Conservation (phyloP, 2,329 filamentous ascomycete species). For the Xylaria sp. region DNA sequence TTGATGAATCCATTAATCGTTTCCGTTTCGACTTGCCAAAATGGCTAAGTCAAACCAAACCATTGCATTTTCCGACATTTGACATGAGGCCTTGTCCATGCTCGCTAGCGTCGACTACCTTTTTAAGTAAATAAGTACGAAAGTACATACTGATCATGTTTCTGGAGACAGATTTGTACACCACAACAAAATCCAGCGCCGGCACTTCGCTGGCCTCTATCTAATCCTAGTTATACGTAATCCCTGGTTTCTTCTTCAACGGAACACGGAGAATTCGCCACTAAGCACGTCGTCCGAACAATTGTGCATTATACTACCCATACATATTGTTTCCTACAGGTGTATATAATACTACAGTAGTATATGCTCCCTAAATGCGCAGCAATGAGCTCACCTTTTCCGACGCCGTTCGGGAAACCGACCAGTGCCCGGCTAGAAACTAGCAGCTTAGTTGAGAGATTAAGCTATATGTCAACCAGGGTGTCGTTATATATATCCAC, state of each 20-base stretch:
- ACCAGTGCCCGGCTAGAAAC: background rate
- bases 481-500: background rate
- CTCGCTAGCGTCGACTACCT: background rate
- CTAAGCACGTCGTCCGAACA: background rate
- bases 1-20: background rate
- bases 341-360: no score
- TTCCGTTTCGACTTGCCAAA: background rate
- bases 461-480: background rate
- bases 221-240: background rate
- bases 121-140: no score
- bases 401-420: background rate
- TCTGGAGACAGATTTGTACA: background rate
- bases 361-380: background rate
- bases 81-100: no score
- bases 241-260: no score
- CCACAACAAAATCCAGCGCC: background rate
- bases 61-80: constrained; percentile 6
- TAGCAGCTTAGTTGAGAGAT: background rate
- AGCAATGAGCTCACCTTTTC: background rate
- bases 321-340: no score
- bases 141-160: background rate
- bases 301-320: no score
- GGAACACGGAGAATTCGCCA: background rate
- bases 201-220: background rate
- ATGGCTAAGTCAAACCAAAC: background rate